Conservation (phyloP, 2,329 filamentous ascomycete species). For the Aureobasidium sp. region DNA sequence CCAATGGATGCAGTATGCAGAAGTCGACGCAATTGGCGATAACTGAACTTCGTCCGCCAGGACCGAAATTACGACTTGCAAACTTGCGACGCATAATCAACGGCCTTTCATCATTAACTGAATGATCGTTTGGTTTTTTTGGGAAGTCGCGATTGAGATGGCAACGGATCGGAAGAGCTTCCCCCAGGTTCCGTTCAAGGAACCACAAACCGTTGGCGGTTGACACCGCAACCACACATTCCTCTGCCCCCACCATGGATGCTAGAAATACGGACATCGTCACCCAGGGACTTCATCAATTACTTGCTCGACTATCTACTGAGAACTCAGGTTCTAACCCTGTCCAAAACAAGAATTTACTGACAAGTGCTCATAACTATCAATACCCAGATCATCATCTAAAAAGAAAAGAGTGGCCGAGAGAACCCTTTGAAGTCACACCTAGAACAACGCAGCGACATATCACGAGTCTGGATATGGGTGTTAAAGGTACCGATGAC, state of each 20-base stretch:
- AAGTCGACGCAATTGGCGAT: constrained; percentile 34
- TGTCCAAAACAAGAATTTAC: not conserved
- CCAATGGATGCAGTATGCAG: constrained; percentile 43
- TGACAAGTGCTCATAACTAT: not conserved
- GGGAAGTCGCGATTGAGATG: not conserved
- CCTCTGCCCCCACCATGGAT: not conserved
- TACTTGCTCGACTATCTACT: not conserved
- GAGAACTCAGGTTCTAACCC: not conserved
- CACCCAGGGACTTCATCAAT: constrained; percentile 5
- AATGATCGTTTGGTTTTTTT: not conserved
- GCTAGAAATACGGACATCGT: constrained; percentile 2
- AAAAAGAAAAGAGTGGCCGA: not conserved
- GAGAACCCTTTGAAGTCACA: not conserved
- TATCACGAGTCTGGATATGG: constrained; percentile 16
- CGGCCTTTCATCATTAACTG: not conserved
- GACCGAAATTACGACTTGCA: not conserved
- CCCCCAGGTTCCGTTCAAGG: not conserved
- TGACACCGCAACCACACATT: constrained; percentile 13
- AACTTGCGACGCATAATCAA: not conserved
- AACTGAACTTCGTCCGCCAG: not conserved
- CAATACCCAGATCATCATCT: not conserved
- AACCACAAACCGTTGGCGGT: constrained; percentile 1
- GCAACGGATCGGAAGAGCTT: not conserved
- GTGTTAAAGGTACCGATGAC: constrained; percentile 31
- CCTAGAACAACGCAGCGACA: not conserved